Evolutionary conservation across 345 rosid species (phyloP).

Genomic region (Arabidopsis thaliana): TAIR10.1 NC_003076.8:21230501-21231000

Average conservation of each 20-base stretch:
- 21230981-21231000: slow-evolving; percentile 43
- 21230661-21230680: slow-evolving; percentile 51
- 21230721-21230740: slow-evolving; percentile 56
- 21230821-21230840: slow-evolving; percentile 66
- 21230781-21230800: slow-evolving; percentile 80
- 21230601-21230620: slow-evolving; percentile 70
- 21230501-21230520: slow-evolving; percentile 77
- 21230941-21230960: slow-evolving; percentile 41
- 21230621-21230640: slow-evolving; percentile 80
- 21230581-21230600: slow-evolving; percentile 66
- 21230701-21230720: slow-evolving; percentile 55
- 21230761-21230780: slow-evolving; percentile 89
- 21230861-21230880: slow-evolving; percentile 47
- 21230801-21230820: slow-evolving; percentile 59
- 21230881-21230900: slow-evolving; percentile 48
- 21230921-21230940: slow-evolving; percentile 46
- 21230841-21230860: slow-evolving; percentile 57
- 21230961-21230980: slow-evolving; percentile 35
- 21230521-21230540: slow-evolving; percentile 47
- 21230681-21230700: slow-evolving; percentile 47
- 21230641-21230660: slow-evolving; percentile 72
- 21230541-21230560: slow-evolving; percentile 49
- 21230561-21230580: slow-evolving; percentile 49
- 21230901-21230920: slow-evolving; percentile 51
- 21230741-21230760: slow-evolving; percentile 80